Percentiles rank a stretch among this genome's conserved stretches.
phyloP scores from a whole-genome alignment of 768 basidiomycete species.

The Kwoniella bestiolae region DNA sequence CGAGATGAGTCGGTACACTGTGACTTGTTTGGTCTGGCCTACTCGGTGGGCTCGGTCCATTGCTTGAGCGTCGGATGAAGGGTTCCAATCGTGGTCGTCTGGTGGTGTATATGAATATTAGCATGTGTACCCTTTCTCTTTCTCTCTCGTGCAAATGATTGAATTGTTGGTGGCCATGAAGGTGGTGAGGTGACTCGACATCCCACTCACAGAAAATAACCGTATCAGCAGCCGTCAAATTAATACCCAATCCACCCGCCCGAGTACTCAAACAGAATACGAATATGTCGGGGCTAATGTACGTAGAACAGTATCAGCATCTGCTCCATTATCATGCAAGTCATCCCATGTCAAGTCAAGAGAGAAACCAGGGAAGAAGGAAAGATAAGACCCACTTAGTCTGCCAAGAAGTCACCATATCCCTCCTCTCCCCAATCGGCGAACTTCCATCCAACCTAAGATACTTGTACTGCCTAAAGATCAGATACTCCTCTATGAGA shows the following conservation, averaged over 20 bases:
- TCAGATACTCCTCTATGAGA: slow-evolving; percentile 96
- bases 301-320: no score
- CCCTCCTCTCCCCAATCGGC: slow-evolving; percentile 90
- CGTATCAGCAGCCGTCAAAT: slow-evolving; percentile 71
- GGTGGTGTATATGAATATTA: not conserved
- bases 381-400: slow-evolving; percentile 68
- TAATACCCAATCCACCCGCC: slow-evolving; percentile 78
- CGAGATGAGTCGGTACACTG: slow-evolving; percentile 92
- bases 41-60: slow-evolving; percentile 98
- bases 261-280: slow-evolving; percentile 88
- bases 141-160: no score
- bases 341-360: not conserved
- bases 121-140: not conserved
- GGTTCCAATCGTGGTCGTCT: slow-evolving; percentile 93
- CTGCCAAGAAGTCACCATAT: slow-evolving; percentile 99
- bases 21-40: slow-evolving; percentile 95
- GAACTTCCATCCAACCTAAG: slow-evolving; percentile 89
- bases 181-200: no score
- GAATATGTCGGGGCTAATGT: slow-evolving; percentile 80
- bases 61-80: slow-evolving; percentile 95
- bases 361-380: not conserved
- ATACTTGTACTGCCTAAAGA: slow-evolving; percentile 95
- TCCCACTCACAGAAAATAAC: slow-evolving; percentile 79
- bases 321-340: no score
- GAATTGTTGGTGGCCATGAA: no score